Conservation (phyloP, 768 basidiomycete species). For the Dioszegia hungarica region DNA sequence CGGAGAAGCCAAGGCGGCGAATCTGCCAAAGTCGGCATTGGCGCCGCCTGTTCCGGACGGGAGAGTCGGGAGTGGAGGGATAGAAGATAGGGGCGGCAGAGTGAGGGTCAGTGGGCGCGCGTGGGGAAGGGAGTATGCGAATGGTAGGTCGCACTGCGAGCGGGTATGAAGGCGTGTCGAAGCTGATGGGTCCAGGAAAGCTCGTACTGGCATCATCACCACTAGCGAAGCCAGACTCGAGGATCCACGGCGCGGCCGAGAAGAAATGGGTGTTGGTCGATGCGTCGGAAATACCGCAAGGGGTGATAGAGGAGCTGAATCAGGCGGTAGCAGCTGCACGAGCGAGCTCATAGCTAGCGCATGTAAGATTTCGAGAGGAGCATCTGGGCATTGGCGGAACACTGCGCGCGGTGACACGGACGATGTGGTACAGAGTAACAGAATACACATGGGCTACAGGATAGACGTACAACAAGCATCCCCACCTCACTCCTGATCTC, state of each 20-base stretch:
- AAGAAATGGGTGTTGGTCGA: slow-evolving; percentile 7
- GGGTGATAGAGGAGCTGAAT: neutral
- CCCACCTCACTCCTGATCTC: no score
- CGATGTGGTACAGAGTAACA: neutral
- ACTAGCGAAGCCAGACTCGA: neutral
- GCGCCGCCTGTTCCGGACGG: neutral
- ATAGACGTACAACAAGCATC: no score
- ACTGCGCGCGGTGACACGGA: neutral
- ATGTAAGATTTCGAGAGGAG: neutral
- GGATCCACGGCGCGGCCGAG: slow-evolving; percentile 5
- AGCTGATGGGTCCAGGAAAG: neutral
- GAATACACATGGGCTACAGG: no score
- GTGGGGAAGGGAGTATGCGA: slow-evolving; percentile 13
- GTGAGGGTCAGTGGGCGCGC: slow-evolving; percentile 15
- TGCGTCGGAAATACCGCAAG: slow-evolving; percentile 1
- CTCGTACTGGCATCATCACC: neutral
- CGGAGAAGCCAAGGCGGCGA: neutral
- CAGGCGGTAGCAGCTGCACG: neutral
- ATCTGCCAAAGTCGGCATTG: neutral
- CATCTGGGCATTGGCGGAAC: neutral
- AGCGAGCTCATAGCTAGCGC: neutral
- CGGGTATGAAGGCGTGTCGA: neutral
- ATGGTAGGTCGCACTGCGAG: slow-evolving; percentile 9
- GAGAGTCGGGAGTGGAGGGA: neutral
- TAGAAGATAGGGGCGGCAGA: neutral